phyloP scores from a whole-genome alignment of 768 basidiomycete genomes.

The Leccinellum albellum region DNA sequence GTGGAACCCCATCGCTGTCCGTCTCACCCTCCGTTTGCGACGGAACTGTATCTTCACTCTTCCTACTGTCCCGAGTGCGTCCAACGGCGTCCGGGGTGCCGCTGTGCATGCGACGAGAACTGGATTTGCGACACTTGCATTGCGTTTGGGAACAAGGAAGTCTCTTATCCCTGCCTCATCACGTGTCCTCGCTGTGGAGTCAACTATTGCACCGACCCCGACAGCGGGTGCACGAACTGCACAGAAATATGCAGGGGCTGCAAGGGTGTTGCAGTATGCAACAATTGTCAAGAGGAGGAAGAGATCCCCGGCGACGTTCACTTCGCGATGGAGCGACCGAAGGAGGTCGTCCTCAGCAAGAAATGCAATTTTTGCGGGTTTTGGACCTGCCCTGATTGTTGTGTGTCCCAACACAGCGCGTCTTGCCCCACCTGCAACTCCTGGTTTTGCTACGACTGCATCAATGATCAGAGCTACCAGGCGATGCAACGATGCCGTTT shows the following conservation, averaged over 20 bases:
- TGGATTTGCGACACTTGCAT: conserved; percentile 12
- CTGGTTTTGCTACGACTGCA: conserved; percentile 7
- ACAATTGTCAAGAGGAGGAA: conserved; percentile 13
- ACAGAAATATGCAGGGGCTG: conserved; percentile 8
- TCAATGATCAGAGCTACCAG: neutral
- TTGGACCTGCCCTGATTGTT: conserved; percentile 11
- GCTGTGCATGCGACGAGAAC: neutral
- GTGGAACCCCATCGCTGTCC: conserved; percentile 3
- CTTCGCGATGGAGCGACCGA: neutral
- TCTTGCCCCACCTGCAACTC: neutral
- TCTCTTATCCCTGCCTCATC: neutral
- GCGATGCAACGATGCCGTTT: neutral
- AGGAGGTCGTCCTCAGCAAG: neutral
- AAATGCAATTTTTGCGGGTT: neutral
- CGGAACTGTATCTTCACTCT: neutral
- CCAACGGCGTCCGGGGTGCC: neutral
- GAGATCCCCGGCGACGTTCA: neutral
- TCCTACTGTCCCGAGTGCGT: conserved; percentile 10
- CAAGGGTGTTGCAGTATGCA: conserved; percentile 2
- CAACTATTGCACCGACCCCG: neutral
- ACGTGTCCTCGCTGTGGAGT: conserved; percentile 16
- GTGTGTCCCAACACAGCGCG: neutral
- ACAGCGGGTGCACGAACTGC: neutral
- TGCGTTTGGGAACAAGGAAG: neutral
- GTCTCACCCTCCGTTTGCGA: neutral